Conservation (phyloP, 139 green algal species). For the Haematococcus lacustris region DNA sequence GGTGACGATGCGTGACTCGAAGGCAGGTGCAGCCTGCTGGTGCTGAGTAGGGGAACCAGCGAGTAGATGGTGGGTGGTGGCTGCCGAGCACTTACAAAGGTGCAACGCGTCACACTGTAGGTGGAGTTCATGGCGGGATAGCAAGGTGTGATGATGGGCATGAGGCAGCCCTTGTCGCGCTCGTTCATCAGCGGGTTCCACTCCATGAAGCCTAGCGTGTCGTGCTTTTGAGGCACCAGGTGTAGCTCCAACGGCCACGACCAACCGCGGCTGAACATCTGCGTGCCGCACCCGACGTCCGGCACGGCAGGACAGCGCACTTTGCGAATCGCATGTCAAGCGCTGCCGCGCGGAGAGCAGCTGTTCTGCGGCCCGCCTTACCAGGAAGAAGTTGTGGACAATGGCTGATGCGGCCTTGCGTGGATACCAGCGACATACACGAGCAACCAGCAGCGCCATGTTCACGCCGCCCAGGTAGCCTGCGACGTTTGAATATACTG, state of each 20-base stretch:
- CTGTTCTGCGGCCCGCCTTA: conserved; percentile 7
- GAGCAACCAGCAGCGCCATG: conserved; percentile 89
- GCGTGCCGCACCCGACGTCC: too few species aligned
- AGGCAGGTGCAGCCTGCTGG: too few species aligned
- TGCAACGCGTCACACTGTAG: conserved; percentile 86
- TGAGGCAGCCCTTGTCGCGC: conserved; percentile 71
- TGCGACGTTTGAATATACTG: conserved; percentile 77
- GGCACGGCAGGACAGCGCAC: background rate
- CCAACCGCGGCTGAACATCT: conserved; percentile 16
- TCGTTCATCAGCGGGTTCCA: conserved; percentile 85
- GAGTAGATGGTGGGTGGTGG: too few species aligned
- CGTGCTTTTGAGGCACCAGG: conserved; percentile 12
- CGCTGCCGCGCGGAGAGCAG: background rate
- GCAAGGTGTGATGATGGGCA: conserved; percentile 96
- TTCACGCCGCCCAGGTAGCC: conserved; percentile 96
- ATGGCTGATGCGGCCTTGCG: conserved; percentile 45
- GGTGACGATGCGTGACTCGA: too few species aligned
- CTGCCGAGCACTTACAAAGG: conserved; percentile 31
- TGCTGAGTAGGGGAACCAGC: too few species aligned
- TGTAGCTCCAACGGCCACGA: conserved; percentile 31
- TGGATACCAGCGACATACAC: conserved; percentile 89
- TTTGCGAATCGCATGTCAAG: background rate
- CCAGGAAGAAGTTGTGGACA: conserved; percentile 80
- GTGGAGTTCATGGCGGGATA: conserved; percentile 93
- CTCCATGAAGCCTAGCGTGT: conserved; percentile 34